phyloP scores from a whole-genome alignment of 345 rosid genomes.

The Moricandia arvensis region DNA sequence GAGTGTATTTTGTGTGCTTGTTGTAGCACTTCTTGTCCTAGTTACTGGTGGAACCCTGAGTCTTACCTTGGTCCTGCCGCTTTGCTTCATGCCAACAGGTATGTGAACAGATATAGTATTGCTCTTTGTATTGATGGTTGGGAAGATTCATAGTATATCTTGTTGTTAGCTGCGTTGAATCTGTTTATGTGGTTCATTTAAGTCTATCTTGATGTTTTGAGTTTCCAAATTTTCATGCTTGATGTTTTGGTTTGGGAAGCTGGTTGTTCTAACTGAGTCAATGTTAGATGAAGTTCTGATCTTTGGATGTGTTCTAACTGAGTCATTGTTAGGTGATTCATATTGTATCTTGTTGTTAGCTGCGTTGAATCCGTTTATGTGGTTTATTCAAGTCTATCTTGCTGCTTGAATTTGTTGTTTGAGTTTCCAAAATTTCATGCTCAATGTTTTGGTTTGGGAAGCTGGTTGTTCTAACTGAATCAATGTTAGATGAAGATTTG shows the following conservation, averaged over 20 bases:
- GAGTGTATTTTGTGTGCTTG: slow-evolving; percentile 97
- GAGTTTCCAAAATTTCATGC: no score
- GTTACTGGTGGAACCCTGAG: slow-evolving; percentile 99
- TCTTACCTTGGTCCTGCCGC: slow-evolving; percentile 95
- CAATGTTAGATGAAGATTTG: neutral
- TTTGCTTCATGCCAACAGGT: slow-evolving; percentile 91
- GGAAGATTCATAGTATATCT: neutral
- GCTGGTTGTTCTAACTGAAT: neutral
- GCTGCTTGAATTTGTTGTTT: no score
- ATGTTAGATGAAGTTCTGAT: neutral
- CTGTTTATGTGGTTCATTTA: neutral
- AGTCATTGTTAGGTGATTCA: no score
- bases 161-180: neutral
- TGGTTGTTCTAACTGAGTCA: neutral
- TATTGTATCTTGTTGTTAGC: neutral
- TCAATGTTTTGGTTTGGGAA: neutral
- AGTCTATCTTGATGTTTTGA: neutral
- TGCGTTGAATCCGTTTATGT: neutral
- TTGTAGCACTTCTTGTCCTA: slow-evolving; percentile 95
- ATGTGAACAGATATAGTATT: neutral
- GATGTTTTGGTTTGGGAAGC: neutral
- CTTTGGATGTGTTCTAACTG: neutral
- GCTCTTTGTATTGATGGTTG: neutral
- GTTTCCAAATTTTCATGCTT: no score
- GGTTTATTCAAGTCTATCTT: neutral